Evolutionary conservation across 257 asterid species (phyloP).

Genomic region (Jacaranda copaia): DNA sequence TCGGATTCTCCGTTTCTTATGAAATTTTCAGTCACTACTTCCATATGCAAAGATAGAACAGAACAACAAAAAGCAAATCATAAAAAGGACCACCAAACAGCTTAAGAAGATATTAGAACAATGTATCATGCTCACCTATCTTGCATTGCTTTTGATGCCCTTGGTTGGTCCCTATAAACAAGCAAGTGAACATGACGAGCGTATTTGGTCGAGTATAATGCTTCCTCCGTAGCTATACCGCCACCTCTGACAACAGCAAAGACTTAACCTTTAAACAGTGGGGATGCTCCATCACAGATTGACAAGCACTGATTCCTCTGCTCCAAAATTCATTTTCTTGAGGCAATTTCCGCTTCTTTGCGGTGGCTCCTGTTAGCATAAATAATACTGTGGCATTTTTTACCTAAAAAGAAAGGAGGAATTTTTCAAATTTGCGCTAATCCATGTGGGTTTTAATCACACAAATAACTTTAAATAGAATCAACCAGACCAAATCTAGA

Average conservation of each 20-base stretch:
- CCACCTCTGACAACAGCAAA: constrained; percentile 99
- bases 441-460: neutral
- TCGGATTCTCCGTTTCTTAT: too few species aligned
- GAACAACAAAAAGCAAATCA: neutral
- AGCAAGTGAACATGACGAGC: constrained; percentile 99
- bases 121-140: constrained; percentile 66
- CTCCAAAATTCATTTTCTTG: constrained; percentile 99
- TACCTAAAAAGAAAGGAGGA: constrained; percentile 59
- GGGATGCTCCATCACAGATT: constrained; percentile 99
- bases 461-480: neutral
- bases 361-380: constrained; percentile 99
- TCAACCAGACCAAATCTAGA: neutral
- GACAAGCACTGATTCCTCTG: constrained; percentile 99
- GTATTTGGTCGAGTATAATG: constrained; percentile 91
- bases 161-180: constrained; percentile 86
- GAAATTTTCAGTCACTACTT: too few species aligned
- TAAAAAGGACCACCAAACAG: neutral
- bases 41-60: too few species aligned
- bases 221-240: constrained; percentile 99
- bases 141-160: constrained; percentile 99
- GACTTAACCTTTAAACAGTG: constrained; percentile 91
- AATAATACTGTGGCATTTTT: constrained; percentile 88
- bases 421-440: neutral
- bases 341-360: constrained; percentile 79
- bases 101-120: constrained; percentile 16